phyloP scores from a whole-genome alignment of 768 basidiomycete genomes.

The Sarcodon aspratus region DNA sequence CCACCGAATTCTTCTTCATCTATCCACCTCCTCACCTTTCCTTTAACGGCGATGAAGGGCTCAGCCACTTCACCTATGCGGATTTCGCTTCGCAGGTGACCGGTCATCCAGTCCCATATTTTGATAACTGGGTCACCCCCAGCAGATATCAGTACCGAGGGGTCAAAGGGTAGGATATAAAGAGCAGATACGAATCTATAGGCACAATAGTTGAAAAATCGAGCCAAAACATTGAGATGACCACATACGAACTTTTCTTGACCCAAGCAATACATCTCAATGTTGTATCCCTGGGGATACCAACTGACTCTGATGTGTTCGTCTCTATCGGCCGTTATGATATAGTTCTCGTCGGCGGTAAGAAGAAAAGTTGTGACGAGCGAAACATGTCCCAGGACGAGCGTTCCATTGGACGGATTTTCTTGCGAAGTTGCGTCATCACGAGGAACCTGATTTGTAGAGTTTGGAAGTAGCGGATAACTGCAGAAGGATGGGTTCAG shows the following conservation, averaged over 20 bases:
- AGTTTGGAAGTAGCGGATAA: slow-evolving; percentile 42
- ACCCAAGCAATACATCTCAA: slow-evolving; percentile 83
- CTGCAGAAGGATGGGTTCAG: slow-evolving; percentile 19
- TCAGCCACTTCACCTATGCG: slow-evolving; percentile 27
- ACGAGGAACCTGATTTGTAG: slow-evolving; percentile 10
- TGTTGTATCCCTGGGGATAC: slow-evolving; percentile 77
- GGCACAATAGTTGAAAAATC: not conserved
- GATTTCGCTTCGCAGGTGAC: slow-evolving; percentile 40
- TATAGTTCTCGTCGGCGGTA: slow-evolving; percentile 52
- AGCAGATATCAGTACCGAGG: slow-evolving; percentile 58
- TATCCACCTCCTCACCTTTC: slow-evolving; percentile 17
- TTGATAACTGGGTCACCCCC: slow-evolving; percentile 77
- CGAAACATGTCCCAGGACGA: slow-evolving; percentile 83
- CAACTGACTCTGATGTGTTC: slow-evolving; percentile 91
- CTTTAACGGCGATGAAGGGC: slow-evolving; percentile 26
- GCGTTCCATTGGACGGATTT: slow-evolving; percentile 55
- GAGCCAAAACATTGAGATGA: too few species aligned
- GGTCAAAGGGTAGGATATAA: slow-evolving; percentile 44
- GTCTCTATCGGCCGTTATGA: slow-evolving; percentile 89
- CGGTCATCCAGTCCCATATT: slow-evolving; percentile 73
- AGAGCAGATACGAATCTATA: slow-evolving; percentile 75
- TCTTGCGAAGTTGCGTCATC: slow-evolving; percentile 44
- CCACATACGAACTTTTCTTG: slow-evolving; percentile 53
- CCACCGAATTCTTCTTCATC: slow-evolving; percentile 6
- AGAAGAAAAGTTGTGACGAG: slow-evolving; percentile 68